Conservation (phyloP, 2,329 filamentous ascomycete species). For the Phialocephala subalpina region DNA sequence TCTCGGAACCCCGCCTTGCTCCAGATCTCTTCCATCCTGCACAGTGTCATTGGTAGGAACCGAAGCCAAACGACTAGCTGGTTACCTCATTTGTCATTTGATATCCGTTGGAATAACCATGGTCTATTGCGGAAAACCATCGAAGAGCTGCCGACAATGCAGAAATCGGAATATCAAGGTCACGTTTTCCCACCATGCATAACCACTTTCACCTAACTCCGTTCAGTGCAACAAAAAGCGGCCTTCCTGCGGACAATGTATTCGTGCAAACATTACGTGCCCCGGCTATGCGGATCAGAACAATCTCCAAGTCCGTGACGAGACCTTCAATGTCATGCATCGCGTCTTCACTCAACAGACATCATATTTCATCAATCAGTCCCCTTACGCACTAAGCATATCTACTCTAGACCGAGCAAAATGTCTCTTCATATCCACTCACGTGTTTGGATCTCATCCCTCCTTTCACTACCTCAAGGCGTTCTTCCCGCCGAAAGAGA, state of each 20-base stretch:
- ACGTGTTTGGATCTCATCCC: slow-evolving; percentile 19
- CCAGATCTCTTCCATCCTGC: neutral
- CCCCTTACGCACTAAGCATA: slow-evolving; percentile 1
- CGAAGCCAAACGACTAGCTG: neutral
- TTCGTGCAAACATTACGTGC: slow-evolving; percentile 22
- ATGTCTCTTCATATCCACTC: slow-evolving; percentile 19
- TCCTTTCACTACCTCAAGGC: slow-evolving; percentile 13
- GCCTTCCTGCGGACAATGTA: slow-evolving; percentile 29
- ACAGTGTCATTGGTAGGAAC: neutral
- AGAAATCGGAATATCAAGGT: slow-evolving; percentile 9
- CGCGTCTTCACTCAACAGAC: slow-evolving; percentile 10
- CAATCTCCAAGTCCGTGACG: slow-evolving; percentile 26
- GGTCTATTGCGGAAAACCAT: slow-evolving; percentile 4
- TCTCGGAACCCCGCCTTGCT: neutral
- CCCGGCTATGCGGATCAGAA: slow-evolving; percentile 27
- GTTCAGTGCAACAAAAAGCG: slow-evolving; percentile 30
- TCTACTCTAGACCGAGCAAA: slow-evolving; percentile 14
- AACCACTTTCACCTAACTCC: neutral
- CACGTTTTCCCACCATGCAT: neutral
- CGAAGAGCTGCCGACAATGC: slow-evolving; percentile 1
- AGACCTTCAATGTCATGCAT: slow-evolving; percentile 16
- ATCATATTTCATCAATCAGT: neutral
- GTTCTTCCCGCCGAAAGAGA: slow-evolving; percentile 12
- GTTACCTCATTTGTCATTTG: neutral
- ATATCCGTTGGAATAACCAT: neutral